Base-by-base conservation (phyloP, 345 rosid species). In the Citrus medica region DNA sequence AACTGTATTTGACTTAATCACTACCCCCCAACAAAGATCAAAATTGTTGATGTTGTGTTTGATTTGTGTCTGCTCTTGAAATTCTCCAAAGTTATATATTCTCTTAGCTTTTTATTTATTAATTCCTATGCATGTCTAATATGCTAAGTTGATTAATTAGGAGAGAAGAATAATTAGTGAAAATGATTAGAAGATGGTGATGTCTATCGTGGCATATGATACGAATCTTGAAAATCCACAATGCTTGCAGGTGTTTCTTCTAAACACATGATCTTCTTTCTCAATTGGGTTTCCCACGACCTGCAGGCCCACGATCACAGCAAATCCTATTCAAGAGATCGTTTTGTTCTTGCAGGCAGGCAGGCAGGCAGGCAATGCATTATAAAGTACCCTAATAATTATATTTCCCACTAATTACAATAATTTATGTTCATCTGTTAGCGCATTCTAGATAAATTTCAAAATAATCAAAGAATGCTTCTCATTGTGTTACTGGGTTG, bases 161-260 rank as follows among this genome's bases (percentile, higher is more conserved):
- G 55, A 73, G 37, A 37, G 30, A 14, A 9, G 46, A 59, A 69
- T 68, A 74, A 75, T 79, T 79, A 79, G 80, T 1, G 14, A 78
- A 51, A 59, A 60, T 48, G 28, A 22, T 32, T 16, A n/a, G 16
- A 42, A 42, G 48, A 10, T 42, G 48, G 4, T 13, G 7, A 62
- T 62, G 59, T 59, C 19, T 37, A 22, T 67, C 42, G 22, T 1
- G 24, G 73, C 79, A 74, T 76, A 76, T 76, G 82, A 67, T 59
- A 62, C 30, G 46, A 66, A 79, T 76, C 61, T 62, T 64, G 67
- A 37, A 69, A 60, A 62, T 77, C 83, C 22, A 56, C 27, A 24
- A 66, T 67, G 78, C 71, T 72, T 28, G 35, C 22, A 66, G 19
- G 65, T 79, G 67, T 68, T 68, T 61, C n/a, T 72, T 42, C 56